Conservation (phyloP, 75 land plant species). For the Adiantum capillusveneris region DNA sequence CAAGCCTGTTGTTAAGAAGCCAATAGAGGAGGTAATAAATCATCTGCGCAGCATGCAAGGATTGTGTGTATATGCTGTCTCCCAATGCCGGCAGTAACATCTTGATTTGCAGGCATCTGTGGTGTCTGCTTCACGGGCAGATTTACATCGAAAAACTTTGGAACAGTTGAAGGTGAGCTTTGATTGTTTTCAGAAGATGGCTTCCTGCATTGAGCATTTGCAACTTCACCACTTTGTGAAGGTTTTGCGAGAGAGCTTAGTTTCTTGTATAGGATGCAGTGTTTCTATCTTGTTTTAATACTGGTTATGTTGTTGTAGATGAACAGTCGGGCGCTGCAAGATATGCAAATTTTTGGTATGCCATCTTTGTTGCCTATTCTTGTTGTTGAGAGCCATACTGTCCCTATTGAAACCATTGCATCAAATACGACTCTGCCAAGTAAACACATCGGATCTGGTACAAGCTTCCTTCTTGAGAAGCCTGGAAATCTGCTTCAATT, state of each 20-base stretch:
- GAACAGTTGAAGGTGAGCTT: constrained; percentile 57
- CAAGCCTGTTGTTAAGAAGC: neutral
- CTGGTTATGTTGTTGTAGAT: constrained; percentile 43
- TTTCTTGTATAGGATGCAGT: no score
- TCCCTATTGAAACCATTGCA: constrained; percentile 8
- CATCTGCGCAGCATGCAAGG: no score
- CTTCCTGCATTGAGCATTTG: no score
- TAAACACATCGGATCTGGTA: neutral
- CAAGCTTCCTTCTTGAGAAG: neutral
- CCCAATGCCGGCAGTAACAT: neutral
- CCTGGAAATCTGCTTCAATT: neutral
- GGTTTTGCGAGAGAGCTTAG: no score
- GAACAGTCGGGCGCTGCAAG: constrained; percentile 59
- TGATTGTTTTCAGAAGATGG: no score
- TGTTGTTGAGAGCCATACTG: constrained; percentile 49
- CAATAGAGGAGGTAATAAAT: constrained; percentile 1
- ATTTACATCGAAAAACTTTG: constrained; percentile 70
- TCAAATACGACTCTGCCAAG: constrained; percentile 10
- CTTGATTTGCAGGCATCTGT: constrained; percentile 41
- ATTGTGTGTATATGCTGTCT: no score
- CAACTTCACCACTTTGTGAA: no score
- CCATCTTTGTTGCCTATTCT: constrained; percentile 65
- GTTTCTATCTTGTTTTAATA: neutral
- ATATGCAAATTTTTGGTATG: constrained; percentile 74
- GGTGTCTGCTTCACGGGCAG: constrained; percentile 53